Evolutionary conservation across 2,329 filamentous ascomycete genomes (phyloP).

Genomic region (Alternaria triticimaculans): DNA sequence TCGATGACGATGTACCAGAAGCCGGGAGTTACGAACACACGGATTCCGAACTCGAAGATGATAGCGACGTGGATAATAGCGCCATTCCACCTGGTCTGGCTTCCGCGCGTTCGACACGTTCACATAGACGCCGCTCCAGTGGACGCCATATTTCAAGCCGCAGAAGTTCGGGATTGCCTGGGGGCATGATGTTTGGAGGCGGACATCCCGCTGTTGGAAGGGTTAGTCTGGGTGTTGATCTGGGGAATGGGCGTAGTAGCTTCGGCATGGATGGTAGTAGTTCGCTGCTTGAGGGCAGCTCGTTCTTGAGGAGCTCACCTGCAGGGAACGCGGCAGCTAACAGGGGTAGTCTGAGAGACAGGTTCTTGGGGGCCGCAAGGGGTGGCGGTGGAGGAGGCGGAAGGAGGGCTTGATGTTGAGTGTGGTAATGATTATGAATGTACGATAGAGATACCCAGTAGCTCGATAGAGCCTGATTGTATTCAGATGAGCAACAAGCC

Average conservation of each 20-base stretch:
- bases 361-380: slow-evolving; percentile 34
- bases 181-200: slow-evolving; percentile 7
- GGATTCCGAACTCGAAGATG: slow-evolving; percentile 59
- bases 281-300: slow-evolving; percentile 46
- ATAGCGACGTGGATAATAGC: slow-evolving; percentile 33
- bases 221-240: slow-evolving; percentile 27
- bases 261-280: slow-evolving; percentile 45
- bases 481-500: not conserved
- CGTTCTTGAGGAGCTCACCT: slow-evolving; percentile 45
- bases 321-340: slow-evolving; percentile 30
- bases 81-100: slow-evolving; percentile 21
- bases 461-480: not conserved
- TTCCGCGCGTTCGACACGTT: slow-evolving; percentile 28
- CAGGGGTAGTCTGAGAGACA: slow-evolving; percentile 37
- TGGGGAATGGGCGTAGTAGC: slow-evolving; percentile 37
- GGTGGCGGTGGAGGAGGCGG: slow-evolving; percentile 21
- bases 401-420: slow-evolving; percentile 12
- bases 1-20: slow-evolving; percentile 61
- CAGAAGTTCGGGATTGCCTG: slow-evolving; percentile 25
- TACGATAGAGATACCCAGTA: slow-evolving; percentile 6
- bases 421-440: slow-evolving; percentile 3
- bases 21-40: slow-evolving; percentile 63
- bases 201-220: slow-evolving; percentile 8
- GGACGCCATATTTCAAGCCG: slow-evolving; percentile 28
- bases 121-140: slow-evolving; percentile 28